Conservation (phyloP, 371 early-diverging fungal species). For the Mucor circinelloides region DNA sequence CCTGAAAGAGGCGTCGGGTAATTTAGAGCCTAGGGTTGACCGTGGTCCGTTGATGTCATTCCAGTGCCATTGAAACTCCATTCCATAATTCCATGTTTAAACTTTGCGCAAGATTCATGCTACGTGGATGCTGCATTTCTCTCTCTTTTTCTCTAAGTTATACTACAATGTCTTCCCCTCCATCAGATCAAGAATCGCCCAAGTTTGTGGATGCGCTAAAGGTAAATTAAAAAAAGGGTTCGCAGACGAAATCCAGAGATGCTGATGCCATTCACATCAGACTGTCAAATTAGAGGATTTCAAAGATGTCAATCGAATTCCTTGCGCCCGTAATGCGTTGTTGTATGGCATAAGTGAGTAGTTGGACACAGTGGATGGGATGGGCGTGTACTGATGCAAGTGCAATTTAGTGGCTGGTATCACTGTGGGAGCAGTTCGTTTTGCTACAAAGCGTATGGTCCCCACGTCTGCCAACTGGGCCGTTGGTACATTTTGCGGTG, state of each 20-base stretch:
- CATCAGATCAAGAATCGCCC: slow-evolving; percentile 21
- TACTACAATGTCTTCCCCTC: background rate
- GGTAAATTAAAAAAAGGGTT: slow-evolving; percentile 4
- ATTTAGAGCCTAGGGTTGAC: background rate
- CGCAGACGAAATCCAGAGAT: background rate
- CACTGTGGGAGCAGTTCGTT: slow-evolving; percentile 45
- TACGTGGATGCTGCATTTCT: background rate
- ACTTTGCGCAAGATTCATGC: slow-evolving; percentile 3
- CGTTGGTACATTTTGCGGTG: slow-evolving; percentile 48
- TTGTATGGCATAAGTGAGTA: slow-evolving; percentile 50
- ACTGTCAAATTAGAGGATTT: slow-evolving; percentile 53
- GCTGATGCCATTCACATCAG: slow-evolving; percentile 14
- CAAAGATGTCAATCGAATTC: slow-evolving; percentile 47
- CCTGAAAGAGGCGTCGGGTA: background rate
- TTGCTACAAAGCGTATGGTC: slow-evolving; percentile 35
- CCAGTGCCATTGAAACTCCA: slow-evolving; percentile 4
- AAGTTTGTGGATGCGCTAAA: slow-evolving; percentile 32
- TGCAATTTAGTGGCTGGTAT: slow-evolving; percentile 36
- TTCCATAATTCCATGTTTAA: background rate
- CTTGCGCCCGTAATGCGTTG: slow-evolving; percentile 51
- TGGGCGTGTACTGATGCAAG: too few species aligned
- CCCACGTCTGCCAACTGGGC: slow-evolving; percentile 54
- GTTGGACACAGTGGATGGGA: background rate
- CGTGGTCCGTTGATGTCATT: slow-evolving; percentile 2
- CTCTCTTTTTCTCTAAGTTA: background rate